Evolutionary conservation across 306 rosid species (phyloP).

Genomic region (Oxytropis ochrocephala): DNA sequence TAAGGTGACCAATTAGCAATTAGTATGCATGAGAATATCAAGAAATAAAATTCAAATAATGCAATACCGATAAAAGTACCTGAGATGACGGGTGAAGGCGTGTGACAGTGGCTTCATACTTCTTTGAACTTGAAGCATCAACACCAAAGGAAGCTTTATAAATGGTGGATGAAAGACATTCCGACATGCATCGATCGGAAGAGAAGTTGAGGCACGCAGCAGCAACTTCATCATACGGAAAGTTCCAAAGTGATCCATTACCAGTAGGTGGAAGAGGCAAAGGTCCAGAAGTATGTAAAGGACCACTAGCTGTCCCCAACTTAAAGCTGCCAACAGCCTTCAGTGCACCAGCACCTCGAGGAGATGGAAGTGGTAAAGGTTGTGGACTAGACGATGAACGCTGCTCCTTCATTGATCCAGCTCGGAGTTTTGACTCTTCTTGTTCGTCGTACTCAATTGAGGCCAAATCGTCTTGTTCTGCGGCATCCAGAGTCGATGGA

Average conservation of each 20-base stretch:
- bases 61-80: slow-evolving; percentile 36
- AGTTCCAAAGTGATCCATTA: slow-evolving; percentile 55
- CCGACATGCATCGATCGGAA: slow-evolving; percentile 77
- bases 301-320: slow-evolving; percentile 58
- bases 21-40: slow-evolving; percentile 4
- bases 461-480: slow-evolving; percentile 69
- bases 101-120: slow-evolving; percentile 88
- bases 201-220: slow-evolving; percentile 82
- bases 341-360: slow-evolving; percentile 44
- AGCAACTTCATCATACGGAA: slow-evolving; percentile 65
- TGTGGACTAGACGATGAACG: slow-evolving; percentile 58
- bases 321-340: slow-evolving; percentile 75
- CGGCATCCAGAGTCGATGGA: slow-evolving; percentile 86
- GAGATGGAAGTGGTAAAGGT: slow-evolving; percentile 97
- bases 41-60: not conserved
- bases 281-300: slow-evolving; percentile 70
- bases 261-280: slow-evolving; percentile 86
- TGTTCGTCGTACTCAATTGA: slow-evolving; percentile 68
- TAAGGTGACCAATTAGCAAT: not conserved
- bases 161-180: slow-evolving; percentile 73
- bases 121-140: slow-evolving; percentile 66
- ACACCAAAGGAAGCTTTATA: slow-evolving; percentile 93
- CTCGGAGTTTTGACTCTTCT: slow-evolving; percentile 58
- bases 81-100: slow-evolving; percentile 79
- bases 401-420: slow-evolving; percentile 57